Base-by-base conservation (phyloP, 345 rosid species). In the Lepidium sativum region DNA sequence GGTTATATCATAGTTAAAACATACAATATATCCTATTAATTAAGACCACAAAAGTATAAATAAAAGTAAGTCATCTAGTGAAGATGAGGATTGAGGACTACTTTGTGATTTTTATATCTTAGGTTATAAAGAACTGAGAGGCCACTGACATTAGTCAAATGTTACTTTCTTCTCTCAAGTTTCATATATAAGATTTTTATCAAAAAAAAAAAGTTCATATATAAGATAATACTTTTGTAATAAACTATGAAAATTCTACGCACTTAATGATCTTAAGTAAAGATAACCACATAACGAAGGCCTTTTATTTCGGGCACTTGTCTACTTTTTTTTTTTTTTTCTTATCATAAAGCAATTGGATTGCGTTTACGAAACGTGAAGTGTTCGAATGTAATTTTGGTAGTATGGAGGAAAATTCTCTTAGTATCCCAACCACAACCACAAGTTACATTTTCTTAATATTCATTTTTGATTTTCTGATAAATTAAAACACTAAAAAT, bases 341-440 rank as follows among this genome's bases (percentile, higher is more conserved):
- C 42, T 58, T 31, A 10, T 37, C 29, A 55, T 63, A 71, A 71
- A 71, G 70, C 44, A 37, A 63, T 21, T 38, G 16, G 52, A 57
- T 71, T 71, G 69, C 75, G 69, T 55, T 45, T 71, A 71, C 69
- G 58, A 47, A 71, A 71, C 75, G 44, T 54, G 64, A 63, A 63
- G 44, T 63, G 31, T 32, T 55, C 1, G 45, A 20, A 71, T 63
- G 39, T n/a, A 34, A 41, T 69, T 25, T 31, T 61, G 52, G 15
- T 51, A 40, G 17, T 42, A 15, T 43, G 56, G 56, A 54, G 49
- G 51, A 53, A 42, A 34, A 15, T 15, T 20, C 44, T 25, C 21
- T 60, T 23, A 25, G 12, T 50, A 14, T 50, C 29, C 31, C 8
- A 56, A 57, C 50, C 58, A 58, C 29, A 48, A 57, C 32, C 58